phyloP scores from a whole-genome alignment of 352 stramenopile species.

The Lagenidium giganteum region DNA sequence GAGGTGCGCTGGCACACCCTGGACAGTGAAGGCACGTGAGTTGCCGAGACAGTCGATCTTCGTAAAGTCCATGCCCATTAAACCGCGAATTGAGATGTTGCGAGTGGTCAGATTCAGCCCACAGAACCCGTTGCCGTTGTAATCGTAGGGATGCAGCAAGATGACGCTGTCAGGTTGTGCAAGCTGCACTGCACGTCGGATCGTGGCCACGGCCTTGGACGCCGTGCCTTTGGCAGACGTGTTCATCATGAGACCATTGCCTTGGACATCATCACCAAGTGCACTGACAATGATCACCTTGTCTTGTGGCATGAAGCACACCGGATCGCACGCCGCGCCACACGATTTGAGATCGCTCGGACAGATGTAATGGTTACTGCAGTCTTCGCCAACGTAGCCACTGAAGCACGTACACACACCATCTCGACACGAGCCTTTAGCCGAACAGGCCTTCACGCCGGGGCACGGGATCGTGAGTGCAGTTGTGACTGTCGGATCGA shows the following conservation, averaged over 20 bases:
- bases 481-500: slow-evolving; percentile 7
- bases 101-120: slow-evolving; percentile 17
- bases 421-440: slow-evolving; percentile 39
- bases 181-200: slow-evolving; percentile 34
- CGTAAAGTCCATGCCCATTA: slow-evolving; percentile 27
- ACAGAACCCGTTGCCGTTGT: slow-evolving; percentile 31
- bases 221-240: slow-evolving; percentile 34
- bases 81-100: slow-evolving; percentile 30
- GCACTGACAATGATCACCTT: slow-evolving; percentile 45
- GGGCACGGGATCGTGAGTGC: slow-evolving; percentile 31
- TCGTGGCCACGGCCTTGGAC: slow-evolving; percentile 41
- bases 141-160: slow-evolving; percentile 45
- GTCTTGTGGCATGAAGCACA: slow-evolving; percentile 24
- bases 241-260: slow-evolving; percentile 51
- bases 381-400: slow-evolving; percentile 60
- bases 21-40: slow-evolving; percentile 24
- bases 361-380: slow-evolving; percentile 49
- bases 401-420: slow-evolving; percentile 45
- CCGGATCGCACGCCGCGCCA: slow-evolving; percentile 25
- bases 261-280: slow-evolving; percentile 41
- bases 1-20: slow-evolving; percentile 9
- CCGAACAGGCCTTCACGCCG: slow-evolving; percentile 26
- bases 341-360: slow-evolving; percentile 27
- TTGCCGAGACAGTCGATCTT: slow-evolving; percentile 28
- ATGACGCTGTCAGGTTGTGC: slow-evolving; percentile 27